These are phyloP conservation scores for Limnomonas spitsbergensis DNA, from an alignment of 139 green algal species.

Conservation along the genomic window DNA sequence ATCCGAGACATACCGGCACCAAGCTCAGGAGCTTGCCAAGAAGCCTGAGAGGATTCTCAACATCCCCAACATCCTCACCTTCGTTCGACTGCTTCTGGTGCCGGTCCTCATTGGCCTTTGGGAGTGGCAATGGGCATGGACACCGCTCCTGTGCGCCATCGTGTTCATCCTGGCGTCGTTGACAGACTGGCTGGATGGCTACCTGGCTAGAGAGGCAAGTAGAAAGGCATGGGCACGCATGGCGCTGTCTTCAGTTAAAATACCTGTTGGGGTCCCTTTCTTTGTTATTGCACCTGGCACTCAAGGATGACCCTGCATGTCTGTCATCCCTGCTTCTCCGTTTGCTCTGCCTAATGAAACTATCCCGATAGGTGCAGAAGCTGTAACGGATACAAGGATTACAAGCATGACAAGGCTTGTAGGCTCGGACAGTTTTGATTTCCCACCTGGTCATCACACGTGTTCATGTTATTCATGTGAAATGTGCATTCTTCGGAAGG, in stretches of 20 bases:
- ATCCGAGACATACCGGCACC: constrained; percentile 59
- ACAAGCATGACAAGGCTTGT: no score
- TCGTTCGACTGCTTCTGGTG: constrained; percentile 65
- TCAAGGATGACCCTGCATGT: no score
- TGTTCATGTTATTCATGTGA: no score
- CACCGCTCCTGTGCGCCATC: constrained; percentile 22
- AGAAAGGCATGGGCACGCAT: not conserved
- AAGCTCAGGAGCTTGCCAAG: constrained; percentile 8
- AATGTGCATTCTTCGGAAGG: no score
- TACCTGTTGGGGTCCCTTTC: no score
- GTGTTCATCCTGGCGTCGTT: constrained; percentile 81
- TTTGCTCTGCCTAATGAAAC: not conserved
- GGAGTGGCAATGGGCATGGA: constrained; percentile 36
- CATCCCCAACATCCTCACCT: constrained; percentile 68
- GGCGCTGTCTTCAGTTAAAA: no score
- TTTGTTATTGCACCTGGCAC: no score
- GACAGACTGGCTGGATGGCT: constrained; percentile 94
- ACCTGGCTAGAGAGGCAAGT: constrained; percentile 75
- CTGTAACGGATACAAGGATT: no score
- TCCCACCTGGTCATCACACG: no score
- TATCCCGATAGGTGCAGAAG: no score
- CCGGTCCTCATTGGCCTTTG: constrained; percentile 64
- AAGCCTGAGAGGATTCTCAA: constrained; percentile 49
- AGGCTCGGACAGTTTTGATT: no score
- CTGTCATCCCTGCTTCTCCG: not conserved